These are phyloP conservation scores for Vitis labrusca DNA, from an alignment of 164 flowering plant genomes.

Conservation along the genomic window DNA sequence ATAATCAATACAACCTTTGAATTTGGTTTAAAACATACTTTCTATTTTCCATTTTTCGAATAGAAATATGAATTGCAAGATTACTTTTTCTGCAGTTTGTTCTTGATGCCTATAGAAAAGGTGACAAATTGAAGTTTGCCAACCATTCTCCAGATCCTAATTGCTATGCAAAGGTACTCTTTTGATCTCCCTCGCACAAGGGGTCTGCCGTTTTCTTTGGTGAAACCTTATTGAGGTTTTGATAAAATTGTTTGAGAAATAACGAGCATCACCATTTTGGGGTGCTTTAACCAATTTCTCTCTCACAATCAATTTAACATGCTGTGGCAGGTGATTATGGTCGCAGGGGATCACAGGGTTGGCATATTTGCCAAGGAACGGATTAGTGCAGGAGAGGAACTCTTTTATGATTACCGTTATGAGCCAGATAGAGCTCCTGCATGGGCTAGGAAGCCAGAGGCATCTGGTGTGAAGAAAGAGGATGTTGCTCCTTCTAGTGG, in stretches of 20 bases:
- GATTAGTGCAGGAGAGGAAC: conserved; percentile 87
- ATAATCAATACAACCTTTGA: not conserved
- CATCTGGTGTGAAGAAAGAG: conserved; percentile 70
- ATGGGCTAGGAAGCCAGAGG: conserved; percentile 97
- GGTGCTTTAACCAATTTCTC: not conserved
- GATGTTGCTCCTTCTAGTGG: conserved; percentile 69
- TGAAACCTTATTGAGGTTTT: not conserved
- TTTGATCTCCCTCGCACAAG: not conserved
- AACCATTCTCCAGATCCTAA: conserved; percentile 98
- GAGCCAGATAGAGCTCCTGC: conserved; percentile 97
- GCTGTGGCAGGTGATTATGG: conserved; percentile 86
- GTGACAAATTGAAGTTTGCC: conserved; percentile 95
- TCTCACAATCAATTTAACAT: not conserved
- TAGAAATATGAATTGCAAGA: not conserved
- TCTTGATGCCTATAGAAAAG: conserved; percentile 95
- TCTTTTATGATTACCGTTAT: conserved; percentile 94
- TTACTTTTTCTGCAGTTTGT: conserved; percentile 66
- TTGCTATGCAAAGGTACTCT: conserved; percentile 92
- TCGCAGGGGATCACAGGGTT: conserved; percentile 96
- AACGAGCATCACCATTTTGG: not conserved
- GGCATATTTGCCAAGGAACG: conserved; percentile 98
- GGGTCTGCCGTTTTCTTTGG: not conserved
- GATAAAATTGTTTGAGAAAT: not conserved
- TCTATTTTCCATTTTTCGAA: not conserved
- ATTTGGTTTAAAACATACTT: not conserved